phyloP scores from a whole-genome alignment of 2,329 filamentous ascomycete genomes.

The Curvularia lunata region DNA sequence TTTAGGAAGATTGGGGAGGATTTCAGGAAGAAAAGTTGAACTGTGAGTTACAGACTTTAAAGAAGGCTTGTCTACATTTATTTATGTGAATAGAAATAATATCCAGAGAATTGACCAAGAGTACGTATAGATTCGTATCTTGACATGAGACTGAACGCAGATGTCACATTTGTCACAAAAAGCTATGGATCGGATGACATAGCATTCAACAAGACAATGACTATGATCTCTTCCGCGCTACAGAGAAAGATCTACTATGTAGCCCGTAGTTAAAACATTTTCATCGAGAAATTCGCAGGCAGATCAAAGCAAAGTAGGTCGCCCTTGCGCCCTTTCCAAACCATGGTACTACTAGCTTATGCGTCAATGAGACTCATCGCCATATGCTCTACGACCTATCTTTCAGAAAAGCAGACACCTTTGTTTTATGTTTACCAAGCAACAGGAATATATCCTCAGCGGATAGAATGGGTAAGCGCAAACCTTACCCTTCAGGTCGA shows the following conservation, averaged over 20 bases:
- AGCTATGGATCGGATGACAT: neutral
- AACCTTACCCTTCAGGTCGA: no score
- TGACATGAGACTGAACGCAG: neutral
- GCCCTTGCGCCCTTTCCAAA: no score
- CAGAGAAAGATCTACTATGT: neutral
- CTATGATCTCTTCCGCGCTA: neutral
- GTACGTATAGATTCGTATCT: neutral
- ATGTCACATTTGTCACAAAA: neutral
- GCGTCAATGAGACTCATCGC: no score
- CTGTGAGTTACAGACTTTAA: neutral
- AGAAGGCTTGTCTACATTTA: neutral
- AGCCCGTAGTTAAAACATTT: no score
- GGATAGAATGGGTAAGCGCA: no score
- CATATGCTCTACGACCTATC: no score
- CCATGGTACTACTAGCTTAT: no score
- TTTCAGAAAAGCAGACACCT: no score
- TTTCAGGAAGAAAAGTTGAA: conserved; percentile 1
- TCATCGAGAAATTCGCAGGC: no score
- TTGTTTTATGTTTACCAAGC: no score
- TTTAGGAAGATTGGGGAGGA: conserved; percentile 22
- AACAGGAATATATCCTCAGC: no score
- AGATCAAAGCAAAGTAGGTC: no score
- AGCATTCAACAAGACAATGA: neutral
- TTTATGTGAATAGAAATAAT: neutral
- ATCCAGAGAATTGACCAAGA: neutral